Evolutionary conservation across 2,329 filamentous ascomycete genomes (phyloP).

Genomic region (Exophiala aquamarina): DNA sequence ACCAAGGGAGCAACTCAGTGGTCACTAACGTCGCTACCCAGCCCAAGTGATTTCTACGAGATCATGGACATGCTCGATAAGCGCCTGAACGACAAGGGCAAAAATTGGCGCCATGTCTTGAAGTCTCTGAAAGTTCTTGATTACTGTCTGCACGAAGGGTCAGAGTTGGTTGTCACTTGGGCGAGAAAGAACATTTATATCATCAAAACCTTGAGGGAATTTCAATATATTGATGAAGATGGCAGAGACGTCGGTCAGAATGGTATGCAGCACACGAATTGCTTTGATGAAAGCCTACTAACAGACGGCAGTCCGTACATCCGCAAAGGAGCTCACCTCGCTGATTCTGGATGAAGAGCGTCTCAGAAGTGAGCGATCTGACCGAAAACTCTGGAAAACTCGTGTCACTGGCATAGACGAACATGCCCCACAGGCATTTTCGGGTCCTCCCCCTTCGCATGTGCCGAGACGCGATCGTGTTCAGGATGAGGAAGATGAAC

Average conservation of each 20-base stretch:
- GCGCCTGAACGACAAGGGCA: conserved; percentile 96
- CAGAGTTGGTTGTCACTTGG: conserved; percentile 95
- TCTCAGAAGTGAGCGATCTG: conserved; percentile 82
- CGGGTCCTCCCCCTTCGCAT: conserved; percentile 34
- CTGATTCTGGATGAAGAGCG: conserved; percentile 92
- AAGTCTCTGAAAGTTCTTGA: conserved; percentile 97
- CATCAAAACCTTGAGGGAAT: conserved; percentile 97
- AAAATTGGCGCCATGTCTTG: conserved; percentile 98
- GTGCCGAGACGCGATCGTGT: conserved; percentile 43
- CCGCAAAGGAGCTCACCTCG: conserved; percentile 91
- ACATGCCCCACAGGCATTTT: conserved; percentile 53
- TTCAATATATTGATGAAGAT: conserved; percentile 94
- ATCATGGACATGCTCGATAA: conserved; percentile 99
- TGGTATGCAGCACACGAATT: conserved; percentile 57
- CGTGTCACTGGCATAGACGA: conserved; percentile 93
- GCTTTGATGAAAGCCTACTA: conserved; percentile 6
- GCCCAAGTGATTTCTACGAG: conserved; percentile 96
- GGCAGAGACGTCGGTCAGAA: conserved; percentile 94
- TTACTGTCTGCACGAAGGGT: conserved; percentile 96
- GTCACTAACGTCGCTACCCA: conserved; percentile 38
- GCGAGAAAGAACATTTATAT: conserved; percentile 97
- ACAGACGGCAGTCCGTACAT: conserved; percentile 72
- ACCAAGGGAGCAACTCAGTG: neutral
- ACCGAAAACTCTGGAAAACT: conserved; percentile 94
- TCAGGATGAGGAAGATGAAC: conserved; percentile 80